Conservation (phyloP, 2,329 filamentous ascomycete genomes). For the Emergomyces pasteurianus region DNA sequence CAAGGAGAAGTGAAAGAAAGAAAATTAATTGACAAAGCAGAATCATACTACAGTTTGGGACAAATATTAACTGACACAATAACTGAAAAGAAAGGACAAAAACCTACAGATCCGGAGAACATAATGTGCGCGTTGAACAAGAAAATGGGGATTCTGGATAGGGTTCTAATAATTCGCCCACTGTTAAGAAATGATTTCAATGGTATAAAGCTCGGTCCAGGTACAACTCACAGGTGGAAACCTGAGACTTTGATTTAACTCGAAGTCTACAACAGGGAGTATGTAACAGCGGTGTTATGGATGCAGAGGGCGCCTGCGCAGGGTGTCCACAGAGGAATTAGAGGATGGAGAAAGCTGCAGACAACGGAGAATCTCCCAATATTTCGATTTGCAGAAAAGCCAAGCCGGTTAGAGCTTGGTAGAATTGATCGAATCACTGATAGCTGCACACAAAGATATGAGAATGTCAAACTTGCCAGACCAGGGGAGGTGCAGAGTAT, state of each 20-base stretch:
- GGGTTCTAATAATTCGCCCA: not conserved
- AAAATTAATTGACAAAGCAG: not conserved
- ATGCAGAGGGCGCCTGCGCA: not conserved
- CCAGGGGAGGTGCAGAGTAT: not conserved
- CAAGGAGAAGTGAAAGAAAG: not conserved
- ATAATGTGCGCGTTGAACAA: conserved; percentile 14
- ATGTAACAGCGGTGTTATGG: not conserved
- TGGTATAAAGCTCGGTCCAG: not conserved
- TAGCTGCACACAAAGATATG: not conserved
- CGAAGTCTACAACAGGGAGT: not conserved
- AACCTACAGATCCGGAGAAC: conserved; percentile 26
- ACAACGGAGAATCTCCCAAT: not conserved
- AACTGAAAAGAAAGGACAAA: not conserved
- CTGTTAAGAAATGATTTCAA: not conserved
- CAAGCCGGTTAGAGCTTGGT: not conserved
- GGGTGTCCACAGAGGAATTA: not conserved
- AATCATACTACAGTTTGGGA: not conserved
- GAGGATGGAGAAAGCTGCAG: not conserved
- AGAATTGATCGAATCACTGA: not conserved
- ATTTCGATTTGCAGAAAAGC: not conserved
- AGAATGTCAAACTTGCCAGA: not conserved
- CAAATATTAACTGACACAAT: not conserved
- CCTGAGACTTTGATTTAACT: not conserved
- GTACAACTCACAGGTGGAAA: not conserved
- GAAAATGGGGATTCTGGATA: too few relatives aligned